Evolutionary conservation across 2,329 filamentous ascomycete species (phyloP), one percentile per base, ranked within the genome.

Genomic region (Cladosporium sp.): DNA sequence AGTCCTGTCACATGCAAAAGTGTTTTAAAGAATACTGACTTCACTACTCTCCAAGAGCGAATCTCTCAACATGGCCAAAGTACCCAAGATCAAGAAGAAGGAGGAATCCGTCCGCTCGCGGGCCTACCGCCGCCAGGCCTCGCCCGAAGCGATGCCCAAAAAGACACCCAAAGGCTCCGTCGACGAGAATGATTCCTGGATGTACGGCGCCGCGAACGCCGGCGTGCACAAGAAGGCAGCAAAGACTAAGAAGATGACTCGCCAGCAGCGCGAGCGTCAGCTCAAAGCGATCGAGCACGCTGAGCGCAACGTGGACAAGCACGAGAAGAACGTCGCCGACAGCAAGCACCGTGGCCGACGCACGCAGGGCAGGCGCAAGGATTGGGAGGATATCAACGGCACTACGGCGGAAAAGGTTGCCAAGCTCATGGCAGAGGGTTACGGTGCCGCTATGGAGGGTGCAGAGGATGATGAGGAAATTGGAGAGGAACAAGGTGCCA

Each of bases 81-180:
- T 68, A n/a, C 66, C 72, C 46, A 76, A 75, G 55, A 58, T 70
- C 46, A 76, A 75, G 64, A 74, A 73, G 62, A 65, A 69, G 56
- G 83, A 74, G 51, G 75, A 76, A 37, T 87, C 86, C 4, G 70
- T 82, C 54, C 86, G 85, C 73, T 91, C 87, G 49, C 85, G 87
- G 59, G 86, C 85, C 54, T 85, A 86, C 38, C 81, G 86, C 64
- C 83, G 87, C 58, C 86, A 83, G 43, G 81, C 82, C 13, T 86
- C 85, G 3, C 84, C 86, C 22, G 77, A 82, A 62, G 83, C 60
- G 6, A 40, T 33, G 9, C 32, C 48, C 14, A 49, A 49, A 18
- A 56, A 35, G 72, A 62, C 44, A 43, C 57, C 61, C 52, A 74
- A 77, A 9, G 80, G 82, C 1, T 57, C 69, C 16, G 71, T 77